Evolutionary conservation across 345 rosid species (phyloP).

Genomic region (Excoecaria agallocha): DNA sequence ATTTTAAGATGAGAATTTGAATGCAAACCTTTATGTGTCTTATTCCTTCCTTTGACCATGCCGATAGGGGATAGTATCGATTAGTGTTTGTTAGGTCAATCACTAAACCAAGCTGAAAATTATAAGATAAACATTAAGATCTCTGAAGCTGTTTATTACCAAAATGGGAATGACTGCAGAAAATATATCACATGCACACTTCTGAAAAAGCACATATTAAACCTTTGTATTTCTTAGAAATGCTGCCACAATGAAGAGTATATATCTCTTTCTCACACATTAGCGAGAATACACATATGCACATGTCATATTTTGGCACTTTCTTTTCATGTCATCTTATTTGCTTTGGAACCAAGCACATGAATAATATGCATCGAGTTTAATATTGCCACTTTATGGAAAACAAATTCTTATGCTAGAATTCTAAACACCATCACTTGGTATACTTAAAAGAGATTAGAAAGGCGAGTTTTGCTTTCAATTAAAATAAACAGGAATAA

Average conservation of each 20-base stretch:
- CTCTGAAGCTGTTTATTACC: background rate
- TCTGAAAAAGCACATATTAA: background rate
- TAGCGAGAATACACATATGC: background rate
- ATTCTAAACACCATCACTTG: too few species aligned
- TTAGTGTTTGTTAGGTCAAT: slow-evolving; percentile 90
- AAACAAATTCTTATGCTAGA: background rate
- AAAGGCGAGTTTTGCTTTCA: background rate
- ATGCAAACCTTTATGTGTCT: slow-evolving; percentile 72
- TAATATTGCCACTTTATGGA: background rate
- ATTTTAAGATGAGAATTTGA: background rate
- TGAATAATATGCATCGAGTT: background rate
- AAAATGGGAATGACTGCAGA: background rate
- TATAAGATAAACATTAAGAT: background rate
- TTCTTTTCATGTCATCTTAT: background rate
- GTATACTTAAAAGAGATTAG: background rate
- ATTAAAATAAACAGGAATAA: background rate
- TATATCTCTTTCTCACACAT: background rate
- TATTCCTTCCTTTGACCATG: slow-evolving; percentile 77
- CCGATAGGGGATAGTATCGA: slow-evolving; percentile 66
- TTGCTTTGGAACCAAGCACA: background rate
- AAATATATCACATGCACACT: background rate
- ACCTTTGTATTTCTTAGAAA: background rate
- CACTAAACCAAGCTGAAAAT: slow-evolving; percentile 80
- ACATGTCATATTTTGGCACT: too few species aligned
- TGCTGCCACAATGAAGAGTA: background rate